Conservation (phyloP, 192 early-diverging fungal genomes). For the Gryganskiella cystojenkinii region DNA sequence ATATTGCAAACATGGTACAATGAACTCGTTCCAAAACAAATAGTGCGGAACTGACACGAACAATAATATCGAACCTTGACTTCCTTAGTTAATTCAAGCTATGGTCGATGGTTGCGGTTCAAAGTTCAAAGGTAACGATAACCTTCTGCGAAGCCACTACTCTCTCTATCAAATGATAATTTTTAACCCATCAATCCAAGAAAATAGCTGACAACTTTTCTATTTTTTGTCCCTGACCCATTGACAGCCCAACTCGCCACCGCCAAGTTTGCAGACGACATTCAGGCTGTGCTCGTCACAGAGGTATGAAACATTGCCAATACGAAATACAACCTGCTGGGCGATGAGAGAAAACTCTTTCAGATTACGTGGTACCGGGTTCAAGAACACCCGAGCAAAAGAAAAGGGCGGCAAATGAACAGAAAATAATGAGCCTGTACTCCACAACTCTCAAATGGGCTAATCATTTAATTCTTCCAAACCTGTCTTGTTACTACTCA, state of each 20-base stretch:
- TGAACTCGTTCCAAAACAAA: background rate
- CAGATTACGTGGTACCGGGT: background rate
- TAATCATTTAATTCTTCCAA: background rate
- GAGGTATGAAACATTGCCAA: constrained; percentile 24
- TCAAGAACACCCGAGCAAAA: background rate
- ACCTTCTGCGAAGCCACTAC: background rate
- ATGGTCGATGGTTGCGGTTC: constrained; percentile 52
- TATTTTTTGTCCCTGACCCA: too few relatives aligned
- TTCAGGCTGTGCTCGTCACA: constrained; percentile 39
- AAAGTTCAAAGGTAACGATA: constrained; percentile 40
- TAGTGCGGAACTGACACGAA: background rate
- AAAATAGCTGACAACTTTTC: too few relatives aligned
- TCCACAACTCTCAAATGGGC: background rate
- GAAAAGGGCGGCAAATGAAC: background rate
- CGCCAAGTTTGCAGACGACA: constrained; percentile 47
- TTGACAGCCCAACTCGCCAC: constrained; percentile 47
- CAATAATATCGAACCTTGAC: too few relatives aligned
- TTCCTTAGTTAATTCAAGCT: constrained; percentile 47
- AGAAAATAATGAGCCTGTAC: background rate
- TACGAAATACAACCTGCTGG: background rate
- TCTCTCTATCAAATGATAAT: too few relatives aligned
- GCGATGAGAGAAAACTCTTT: background rate
- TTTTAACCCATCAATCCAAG: too few relatives aligned
- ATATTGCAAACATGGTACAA: background rate
- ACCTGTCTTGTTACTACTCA: background rate